phyloP scores from a whole-genome alignment of 495 filamentous ascomycete species.

The Parachaetomium inaequale region DNA sequence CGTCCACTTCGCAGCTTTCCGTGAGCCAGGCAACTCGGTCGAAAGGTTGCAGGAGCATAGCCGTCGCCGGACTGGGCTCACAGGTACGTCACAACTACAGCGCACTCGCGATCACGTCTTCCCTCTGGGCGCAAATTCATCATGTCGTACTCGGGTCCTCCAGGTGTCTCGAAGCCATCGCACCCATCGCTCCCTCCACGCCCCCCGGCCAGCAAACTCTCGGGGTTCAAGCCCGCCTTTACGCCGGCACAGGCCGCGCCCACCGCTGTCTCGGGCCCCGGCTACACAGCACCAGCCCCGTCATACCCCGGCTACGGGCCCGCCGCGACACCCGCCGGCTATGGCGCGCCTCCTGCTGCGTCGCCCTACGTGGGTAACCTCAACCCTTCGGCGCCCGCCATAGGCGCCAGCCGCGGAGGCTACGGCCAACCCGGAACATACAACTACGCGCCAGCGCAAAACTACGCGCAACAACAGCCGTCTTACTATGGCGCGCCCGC shows the following conservation, averaged over 20 bases:
- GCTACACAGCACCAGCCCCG: conserved; percentile 29
- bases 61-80: conserved; percentile 33
- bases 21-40: conserved; percentile 29
- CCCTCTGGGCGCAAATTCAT: conserved; percentile 63
- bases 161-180: conserved; percentile 66
- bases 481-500: conserved; percentile 28
- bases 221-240: conserved; percentile 60
- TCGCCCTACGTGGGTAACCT: conserved; percentile 36
- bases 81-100: conserved; percentile 47
- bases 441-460: conserved; percentile 45
- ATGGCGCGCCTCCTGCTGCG: conserved; percentile 35
- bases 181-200: conserved; percentile 75
- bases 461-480: conserved; percentile 38
- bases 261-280: conserved; percentile 17
- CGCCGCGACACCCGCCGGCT: conserved; percentile 35
- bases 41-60: conserved; percentile 20
- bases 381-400: conserved; percentile 28
- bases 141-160: conserved; percentile 92
- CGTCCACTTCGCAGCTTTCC: conserved; percentile 1
- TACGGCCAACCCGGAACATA: conserved; percentile 37
- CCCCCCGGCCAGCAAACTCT: conserved; percentile 64
- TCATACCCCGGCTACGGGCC: conserved; percentile 33
- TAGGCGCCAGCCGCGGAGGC: conserved; percentile 30
- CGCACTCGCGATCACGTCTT: conserved; percentile 10
- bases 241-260: conserved; percentile 32